phyloP scores from a whole-genome alignment of 2,329 filamentous ascomycete species.

The Aspergillus pseudoglaucus region DNA sequence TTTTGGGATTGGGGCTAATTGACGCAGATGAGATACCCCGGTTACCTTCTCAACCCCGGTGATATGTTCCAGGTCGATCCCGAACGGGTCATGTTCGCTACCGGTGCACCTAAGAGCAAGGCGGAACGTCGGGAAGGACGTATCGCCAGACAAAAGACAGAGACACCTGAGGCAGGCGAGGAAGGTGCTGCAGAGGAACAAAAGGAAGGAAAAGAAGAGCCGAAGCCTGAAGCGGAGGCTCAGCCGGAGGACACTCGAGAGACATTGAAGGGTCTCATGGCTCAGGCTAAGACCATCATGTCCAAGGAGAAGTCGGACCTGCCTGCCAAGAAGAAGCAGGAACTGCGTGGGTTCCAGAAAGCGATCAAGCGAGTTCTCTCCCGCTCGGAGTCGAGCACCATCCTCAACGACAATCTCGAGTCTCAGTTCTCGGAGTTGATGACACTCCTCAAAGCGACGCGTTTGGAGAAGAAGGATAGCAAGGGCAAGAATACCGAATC shows the following conservation, averaged over 20 bases:
- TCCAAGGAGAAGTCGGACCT: conserved; percentile 47
- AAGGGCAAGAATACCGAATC: conserved; percentile 11
- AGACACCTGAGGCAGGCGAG: conserved; percentile 16
- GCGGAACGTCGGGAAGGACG: conserved; percentile 34
- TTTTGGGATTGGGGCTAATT: conserved; percentile 2
- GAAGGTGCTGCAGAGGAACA: conserved; percentile 22
- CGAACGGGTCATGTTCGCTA: conserved; percentile 81
- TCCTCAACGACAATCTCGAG: conserved; percentile 45
- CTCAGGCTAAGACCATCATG: conserved; percentile 56
- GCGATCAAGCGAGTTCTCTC: conserved; percentile 58
- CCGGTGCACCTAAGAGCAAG: conserved; percentile 62
- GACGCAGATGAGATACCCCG: conserved; percentile 76
- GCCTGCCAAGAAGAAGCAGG: conserved; percentile 66
- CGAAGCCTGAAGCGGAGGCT: conserved; percentile 22
- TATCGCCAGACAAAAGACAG: conserved; percentile 17
- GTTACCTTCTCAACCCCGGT: conserved; percentile 91
- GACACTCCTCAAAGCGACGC: conserved; percentile 40
- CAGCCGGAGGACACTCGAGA: conserved; percentile 38
- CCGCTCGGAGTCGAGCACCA: conserved; percentile 42
- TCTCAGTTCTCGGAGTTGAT: conserved; percentile 50
- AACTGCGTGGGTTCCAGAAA: conserved; percentile 65
- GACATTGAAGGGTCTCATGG: conserved; percentile 49
- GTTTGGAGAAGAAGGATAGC: conserved; percentile 18
- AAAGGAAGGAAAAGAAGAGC: conserved; percentile 21
- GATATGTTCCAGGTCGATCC: conserved; percentile 97